phyloP scores from a whole-genome alignment of 257 asterid species.

The Lycium barbarum region DNA sequence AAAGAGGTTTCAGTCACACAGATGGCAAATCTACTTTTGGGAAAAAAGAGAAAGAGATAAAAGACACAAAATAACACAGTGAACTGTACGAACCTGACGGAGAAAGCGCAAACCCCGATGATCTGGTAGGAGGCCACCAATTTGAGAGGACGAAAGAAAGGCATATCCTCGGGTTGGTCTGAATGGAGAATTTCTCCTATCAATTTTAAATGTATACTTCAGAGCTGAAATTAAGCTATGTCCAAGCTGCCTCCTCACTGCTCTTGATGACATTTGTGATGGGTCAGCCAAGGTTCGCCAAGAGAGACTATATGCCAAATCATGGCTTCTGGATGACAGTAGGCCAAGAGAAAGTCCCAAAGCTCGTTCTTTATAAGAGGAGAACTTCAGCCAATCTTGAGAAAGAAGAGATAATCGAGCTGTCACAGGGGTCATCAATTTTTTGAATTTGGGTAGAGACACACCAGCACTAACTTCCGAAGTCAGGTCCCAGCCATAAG shows the following conservation, averaged over 20 bases:
- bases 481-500: conserved; percentile 86
- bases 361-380: conserved; percentile 85
- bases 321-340: conserved; percentile 71
- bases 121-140: conserved; percentile 93
- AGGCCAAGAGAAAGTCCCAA: conserved; percentile 82
- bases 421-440: conserved; percentile 66
- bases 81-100: conserved; percentile 72
- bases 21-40: neutral
- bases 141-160: conserved; percentile 75
- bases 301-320: conserved; percentile 77
- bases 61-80: conserved; percentile 13
- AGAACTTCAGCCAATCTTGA: conserved; percentile 93
- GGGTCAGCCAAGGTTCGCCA: conserved; percentile 92
- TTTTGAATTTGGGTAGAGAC: conserved; percentile 75
- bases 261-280: conserved; percentile 77
- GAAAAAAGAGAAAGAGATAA: neutral
- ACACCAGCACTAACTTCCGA: conserved; percentile 83
- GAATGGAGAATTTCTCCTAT: conserved; percentile 72
- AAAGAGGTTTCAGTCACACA: neutral
- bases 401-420: conserved; percentile 78
- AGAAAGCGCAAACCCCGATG: conserved; percentile 74
- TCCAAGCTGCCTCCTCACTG: conserved; percentile 98
- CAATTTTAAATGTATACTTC: conserved; percentile 79
- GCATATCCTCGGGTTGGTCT: conserved; percentile 95
- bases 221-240: conserved; percentile 79